Base-by-base conservation (phyloP, 2,329 filamentous ascomycete species). In the Macrophomina pseudophaseolina region DNA sequence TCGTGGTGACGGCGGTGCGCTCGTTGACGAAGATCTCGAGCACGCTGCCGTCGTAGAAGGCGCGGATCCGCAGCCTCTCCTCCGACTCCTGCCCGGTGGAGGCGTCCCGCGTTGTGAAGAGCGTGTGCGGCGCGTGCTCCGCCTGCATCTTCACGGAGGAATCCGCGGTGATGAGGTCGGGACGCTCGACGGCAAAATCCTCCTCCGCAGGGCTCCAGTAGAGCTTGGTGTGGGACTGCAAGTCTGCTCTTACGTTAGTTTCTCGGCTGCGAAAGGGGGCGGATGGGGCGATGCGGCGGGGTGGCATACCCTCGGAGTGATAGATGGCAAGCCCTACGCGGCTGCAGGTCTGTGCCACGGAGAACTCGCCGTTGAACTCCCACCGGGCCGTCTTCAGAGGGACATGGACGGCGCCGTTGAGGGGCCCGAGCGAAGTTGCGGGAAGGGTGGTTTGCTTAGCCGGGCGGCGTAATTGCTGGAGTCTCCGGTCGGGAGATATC, bases 71-170 rank as follows among this genome's bases (percentile, higher is more conserved):
- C 0, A 84, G 73, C 46, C n/a, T 63, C 32, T 63, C 59, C 48
- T 63, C 59, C 59, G 48, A 35, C 1, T 71, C 68, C 68, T 83
- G 69, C 11, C 58, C 69, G 5, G 65, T 54, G 67, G 70, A 54
- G 7, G 32, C 56, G 56, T 59, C 56, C 8, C 58, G 58, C 5
- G 52, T 68, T 11, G 76, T 78, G 70, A 85, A 84, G 0, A 85
- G 75, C 0, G 83, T 85, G 65, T 84, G 83, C 0, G 83, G 81
- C 0, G 80, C 81, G 16, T 52, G 44, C 8, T 63, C 59, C 18
- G 44, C 33, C 59, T 63, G 59, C 18, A 44, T 80, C 38, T 79
- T 75, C 16, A 83, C 75, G 11, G 75, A 73, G 0, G 68, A 32
- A 28, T 80, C 72, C 6, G 58, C 67, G 9, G 54, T 46, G 18